Conservation (phyloP, 2,329 filamentous ascomycete species). For the Phoma sp. region DNA sequence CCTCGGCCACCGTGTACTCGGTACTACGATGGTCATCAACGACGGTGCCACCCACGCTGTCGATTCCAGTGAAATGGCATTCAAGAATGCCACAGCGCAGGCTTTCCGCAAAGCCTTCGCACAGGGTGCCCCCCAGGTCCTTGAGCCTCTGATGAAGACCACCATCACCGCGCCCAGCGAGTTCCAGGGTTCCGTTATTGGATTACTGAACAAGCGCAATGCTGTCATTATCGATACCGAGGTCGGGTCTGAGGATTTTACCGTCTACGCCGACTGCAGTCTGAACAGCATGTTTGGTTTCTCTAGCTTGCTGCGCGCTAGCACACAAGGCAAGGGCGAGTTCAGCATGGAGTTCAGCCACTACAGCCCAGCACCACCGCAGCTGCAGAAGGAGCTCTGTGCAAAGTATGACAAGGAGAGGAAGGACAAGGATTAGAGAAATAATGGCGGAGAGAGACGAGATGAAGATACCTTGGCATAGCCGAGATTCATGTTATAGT, state of each 20-base stretch:
- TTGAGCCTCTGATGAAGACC: constrained; percentile 98
- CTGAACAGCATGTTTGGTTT: constrained; percentile 99
- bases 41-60: constrained; percentile 98
- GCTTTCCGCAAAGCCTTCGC: constrained; percentile 95
- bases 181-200: constrained; percentile 96
- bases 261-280: constrained; percentile 87
- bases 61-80: constrained; percentile 95
- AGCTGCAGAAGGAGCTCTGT: constrained; percentile 82
- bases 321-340: constrained; percentile 97
- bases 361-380: constrained; percentile 84
- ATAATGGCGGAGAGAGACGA: not conserved
- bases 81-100: constrained; percentile 93
- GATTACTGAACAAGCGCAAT: constrained; percentile 94
- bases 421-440: constrained; percentile 68
- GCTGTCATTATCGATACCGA: constrained; percentile 96
- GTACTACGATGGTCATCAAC: constrained; percentile 88
- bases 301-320: constrained; percentile 85
- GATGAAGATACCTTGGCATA: not conserved
- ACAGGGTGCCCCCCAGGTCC: constrained; percentile 79
- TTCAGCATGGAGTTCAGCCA: constrained; percentile 99
- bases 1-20: constrained; percentile 91
- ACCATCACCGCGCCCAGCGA: constrained; percentile 94
- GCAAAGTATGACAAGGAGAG: constrained; percentile 72
- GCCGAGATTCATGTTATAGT: constrained; percentile 6
- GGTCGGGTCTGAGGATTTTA: constrained; percentile 92